A percentile compares a stretch with the other conserved stretches of the same genome.
phyloP scores from a whole-genome alignment of 148 eudicot species.

The Salicornia ramosissima region DNA sequence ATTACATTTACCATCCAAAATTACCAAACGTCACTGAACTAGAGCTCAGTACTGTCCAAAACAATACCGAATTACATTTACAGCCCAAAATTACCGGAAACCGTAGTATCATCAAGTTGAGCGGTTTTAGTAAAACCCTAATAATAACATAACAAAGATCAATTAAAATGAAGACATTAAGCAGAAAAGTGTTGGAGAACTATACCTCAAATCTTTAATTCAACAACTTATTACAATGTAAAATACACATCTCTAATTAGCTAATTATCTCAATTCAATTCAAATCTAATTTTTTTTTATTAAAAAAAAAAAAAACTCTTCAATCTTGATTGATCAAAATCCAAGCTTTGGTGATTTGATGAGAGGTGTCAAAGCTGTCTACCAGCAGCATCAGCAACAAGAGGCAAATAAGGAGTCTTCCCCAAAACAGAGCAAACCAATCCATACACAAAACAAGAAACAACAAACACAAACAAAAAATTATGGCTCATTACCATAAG shows the following conservation, averaged over 20 bases:
- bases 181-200: background rate
- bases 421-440: slow-evolving; percentile 52
- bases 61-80: too few relatives aligned
- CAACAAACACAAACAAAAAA: slow-evolving; percentile 50
- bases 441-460: slow-evolving; percentile 60
- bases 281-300: too few relatives aligned
- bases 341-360: background rate
- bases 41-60: too few relatives aligned
- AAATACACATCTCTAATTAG: background rate
- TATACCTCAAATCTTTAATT: background rate
- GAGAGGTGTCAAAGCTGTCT: slow-evolving; percentile 45
- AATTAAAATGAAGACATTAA: too few relatives aligned
- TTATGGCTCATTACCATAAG: slow-evolving; percentile 54
- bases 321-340: background rate
- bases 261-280: background rate
- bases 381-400: slow-evolving; percentile 89
- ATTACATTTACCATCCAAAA: too few relatives aligned
- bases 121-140: too few relatives aligned
- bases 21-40: too few relatives aligned
- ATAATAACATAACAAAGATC: too few relatives aligned
- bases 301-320: background rate
- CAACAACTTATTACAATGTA: background rate
- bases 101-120: too few relatives aligned
- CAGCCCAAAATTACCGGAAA: too few relatives aligned
- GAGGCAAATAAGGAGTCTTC: slow-evolving; percentile 80